Percentiles rank a stretch among this genome's conserved stretches.
These are phyloP conservation scores for Leccinum uliginosum DNA, from an alignment of 768 basidiomycete genomes.

Conservation along the genomic window DNA sequence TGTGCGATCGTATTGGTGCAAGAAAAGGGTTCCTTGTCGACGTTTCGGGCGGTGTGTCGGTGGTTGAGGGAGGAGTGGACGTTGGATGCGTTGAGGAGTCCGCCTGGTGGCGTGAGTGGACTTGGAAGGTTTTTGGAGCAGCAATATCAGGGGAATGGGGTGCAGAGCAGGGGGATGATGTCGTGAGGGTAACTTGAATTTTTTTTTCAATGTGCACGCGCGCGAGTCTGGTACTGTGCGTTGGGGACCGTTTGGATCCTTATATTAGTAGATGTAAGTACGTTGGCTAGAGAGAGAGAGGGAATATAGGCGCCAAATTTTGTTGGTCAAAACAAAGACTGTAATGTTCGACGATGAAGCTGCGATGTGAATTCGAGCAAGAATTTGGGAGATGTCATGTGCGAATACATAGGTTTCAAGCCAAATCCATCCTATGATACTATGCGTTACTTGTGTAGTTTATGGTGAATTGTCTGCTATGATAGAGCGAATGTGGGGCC, in stretches of 20 bases:
- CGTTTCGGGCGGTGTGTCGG: slow-evolving; percentile 75
- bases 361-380: not conserved
- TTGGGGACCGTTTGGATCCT: not conserved
- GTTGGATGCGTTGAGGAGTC: slow-evolving; percentile 33
- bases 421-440: too few relatives aligned
- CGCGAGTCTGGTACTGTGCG: slow-evolving; percentile 8
- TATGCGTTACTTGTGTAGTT: too few relatives aligned
- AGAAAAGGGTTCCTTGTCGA: slow-evolving; percentile 88
- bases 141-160: slow-evolving; percentile 8
- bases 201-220: not conserved
- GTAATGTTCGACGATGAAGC: not conserved
- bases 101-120: slow-evolving; percentile 24
- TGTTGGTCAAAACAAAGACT: too few relatives aligned
- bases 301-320: too few relatives aligned
- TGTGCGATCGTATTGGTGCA: slow-evolving; percentile 76
- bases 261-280: not conserved
- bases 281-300: not conserved
- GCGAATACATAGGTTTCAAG: too few relatives aligned
- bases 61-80: slow-evolving; percentile 69
- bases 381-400: too few relatives aligned
- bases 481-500: too few relatives aligned
- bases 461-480: too few relatives aligned
- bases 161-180: slow-evolving; percentile 29
- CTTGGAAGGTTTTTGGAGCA: slow-evolving; percentile 40
- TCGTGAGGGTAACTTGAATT: slow-evolving; percentile 8